Evolutionary conservation across 345 rosid species (phyloP).

Genomic region (Turnera subulata): DNA sequence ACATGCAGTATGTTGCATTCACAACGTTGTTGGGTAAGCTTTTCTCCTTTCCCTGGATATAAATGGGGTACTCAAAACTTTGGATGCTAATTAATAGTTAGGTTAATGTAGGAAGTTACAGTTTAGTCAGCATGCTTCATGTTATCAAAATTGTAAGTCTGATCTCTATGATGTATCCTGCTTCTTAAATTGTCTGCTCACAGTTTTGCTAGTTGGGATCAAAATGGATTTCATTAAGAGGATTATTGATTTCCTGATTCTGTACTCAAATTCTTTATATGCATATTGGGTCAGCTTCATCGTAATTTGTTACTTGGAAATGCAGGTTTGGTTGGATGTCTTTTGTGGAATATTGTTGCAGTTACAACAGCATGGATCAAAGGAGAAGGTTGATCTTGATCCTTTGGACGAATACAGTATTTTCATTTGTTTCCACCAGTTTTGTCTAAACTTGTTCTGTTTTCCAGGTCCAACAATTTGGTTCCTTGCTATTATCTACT

Average conservation of each 20-base stretch:
- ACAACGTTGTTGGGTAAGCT: constrained; percentile 81
- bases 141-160: constrained; percentile 1
- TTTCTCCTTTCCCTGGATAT: constrained; percentile 2
- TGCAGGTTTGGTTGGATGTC: constrained; percentile 77
- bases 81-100: background rate
- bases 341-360: constrained; percentile 85
- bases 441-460: constrained; percentile 17
- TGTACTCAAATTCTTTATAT: background rate
- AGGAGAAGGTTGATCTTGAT: constrained; percentile 64
- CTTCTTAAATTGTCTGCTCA: background rate
- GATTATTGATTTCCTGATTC: no score
- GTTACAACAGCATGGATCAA: constrained; percentile 84
- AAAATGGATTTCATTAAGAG: no score
- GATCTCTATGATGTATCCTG: background rate
- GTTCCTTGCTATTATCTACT: constrained; percentile 93
- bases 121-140: background rate
- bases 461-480: constrained; percentile 76
- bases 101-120: background rate
- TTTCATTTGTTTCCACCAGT: constrained; percentile 5
- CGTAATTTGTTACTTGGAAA: constrained; percentile 4
- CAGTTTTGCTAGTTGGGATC: background rate
- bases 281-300: constrained; percentile 2
- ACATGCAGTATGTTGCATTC: constrained; percentile 81
- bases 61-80: background rate
- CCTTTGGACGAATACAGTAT: constrained; percentile 2